Base-by-base conservation (phyloP, 2,329 filamentous ascomycete genomes). In the Microcera coccophila region DNA sequence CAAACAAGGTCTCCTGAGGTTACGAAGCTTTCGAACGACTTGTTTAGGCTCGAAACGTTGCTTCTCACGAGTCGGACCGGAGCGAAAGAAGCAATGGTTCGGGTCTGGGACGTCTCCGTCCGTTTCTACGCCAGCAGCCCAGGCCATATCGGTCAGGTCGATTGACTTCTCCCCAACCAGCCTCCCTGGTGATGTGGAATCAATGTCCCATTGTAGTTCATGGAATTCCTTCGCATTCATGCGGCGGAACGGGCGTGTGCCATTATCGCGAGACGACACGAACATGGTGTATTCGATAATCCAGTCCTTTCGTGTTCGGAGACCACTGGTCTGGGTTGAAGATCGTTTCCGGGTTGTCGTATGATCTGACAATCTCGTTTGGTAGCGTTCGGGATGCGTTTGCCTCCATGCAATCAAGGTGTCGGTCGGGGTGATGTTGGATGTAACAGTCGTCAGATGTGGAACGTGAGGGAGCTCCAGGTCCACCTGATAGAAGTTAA, bases 401-500 rank as follows among this genome's bases (percentile, higher is more conserved):
- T 53, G 53, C 37, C 69, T 62, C 67, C 69, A 72, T 18, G 52
- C 50, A 8, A 59, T 45, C 3, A 73, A 60, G 18, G 38, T 56
- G 14, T 59, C 48, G 1, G 70, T 73, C 3, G 69, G 69, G 16
- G 62, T 58, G 42, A 73, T 68, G 4, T 60, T 60, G 4, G 67
- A 61, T 21, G 68, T 68, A 33, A 73, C 67, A 4, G 70, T 72
- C 5, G 64, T 71, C 52, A 72, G 67, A 50, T 72, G 70, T 11
- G 70, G 70, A n/a, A 71, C 62, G 42, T 73, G 70, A 33, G 70
- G 70, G 29, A 72, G 65, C 41, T 70, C 66, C 20, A 72, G 61
- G 36, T 72, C 66, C 11, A 59, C 54, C 68, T 71, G 36, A 32
- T 53, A 36, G 15, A n/a, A 39, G 39, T 57, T 28, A 56, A 39